Percentiles rank a stretch among this genome's conserved stretches.
phyloP scores from a whole-genome alignment of 371 early-diverging fungal species.

The Mortierella sp. region DNA sequence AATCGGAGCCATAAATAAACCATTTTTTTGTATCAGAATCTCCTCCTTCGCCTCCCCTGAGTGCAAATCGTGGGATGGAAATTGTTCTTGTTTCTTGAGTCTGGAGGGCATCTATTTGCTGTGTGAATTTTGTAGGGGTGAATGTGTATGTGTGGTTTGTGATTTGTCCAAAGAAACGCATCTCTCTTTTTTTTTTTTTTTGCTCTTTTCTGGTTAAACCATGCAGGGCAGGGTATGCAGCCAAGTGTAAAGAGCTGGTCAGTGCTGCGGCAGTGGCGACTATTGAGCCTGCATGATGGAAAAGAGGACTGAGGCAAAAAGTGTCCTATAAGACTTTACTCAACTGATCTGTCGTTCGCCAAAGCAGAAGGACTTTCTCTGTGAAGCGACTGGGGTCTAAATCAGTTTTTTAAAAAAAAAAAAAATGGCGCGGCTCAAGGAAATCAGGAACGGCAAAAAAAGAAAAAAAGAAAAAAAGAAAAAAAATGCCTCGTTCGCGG shows the following conservation, averaged over 20 bases:
- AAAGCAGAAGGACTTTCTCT: not conserved
- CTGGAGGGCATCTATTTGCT: not conserved
- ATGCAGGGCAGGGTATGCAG: not conserved
- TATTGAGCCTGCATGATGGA: not conserved
- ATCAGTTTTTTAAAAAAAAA: constrained; percentile 5
- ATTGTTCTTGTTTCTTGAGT: not conserved
- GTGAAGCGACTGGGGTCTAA: too few relatives aligned
- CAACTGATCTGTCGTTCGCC: too few relatives aligned
- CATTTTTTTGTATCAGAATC: not conserved
- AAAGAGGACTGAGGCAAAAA: not conserved
- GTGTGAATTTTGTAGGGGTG: too few relatives aligned
- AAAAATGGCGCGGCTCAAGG: not conserved
- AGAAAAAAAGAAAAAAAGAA: constrained; percentile 1
- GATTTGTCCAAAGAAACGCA: too few relatives aligned
- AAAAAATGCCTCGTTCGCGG: not conserved
- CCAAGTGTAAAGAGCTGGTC: not conserved
- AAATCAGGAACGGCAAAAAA: not conserved
- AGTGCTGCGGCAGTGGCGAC: not conserved
- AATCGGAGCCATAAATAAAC: not conserved
- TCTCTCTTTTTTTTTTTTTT: not conserved
- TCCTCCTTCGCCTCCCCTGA: not conserved
- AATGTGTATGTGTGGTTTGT: not conserved
- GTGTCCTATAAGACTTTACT: too few relatives aligned
- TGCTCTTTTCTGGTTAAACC: not conserved
- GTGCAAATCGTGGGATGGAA: not conserved